Conservation (phyloP, 2,329 filamentous ascomycete genomes). For the Sphaerostilbella broomeana region DNA sequence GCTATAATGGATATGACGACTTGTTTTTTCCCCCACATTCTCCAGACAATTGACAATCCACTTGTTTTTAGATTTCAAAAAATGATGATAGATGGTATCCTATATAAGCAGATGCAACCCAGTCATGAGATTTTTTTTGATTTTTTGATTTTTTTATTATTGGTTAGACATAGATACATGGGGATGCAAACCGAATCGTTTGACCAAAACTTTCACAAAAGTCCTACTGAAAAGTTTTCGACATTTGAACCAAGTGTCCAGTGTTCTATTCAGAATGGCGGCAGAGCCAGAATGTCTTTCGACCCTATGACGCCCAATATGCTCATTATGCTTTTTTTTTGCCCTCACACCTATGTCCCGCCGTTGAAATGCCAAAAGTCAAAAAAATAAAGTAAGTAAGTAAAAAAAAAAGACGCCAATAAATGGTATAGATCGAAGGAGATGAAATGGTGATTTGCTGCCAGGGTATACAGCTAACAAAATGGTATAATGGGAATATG, state of each 20-base stretch:
- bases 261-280: too few relatives aligned
- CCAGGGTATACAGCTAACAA: slow-evolving; percentile 5
- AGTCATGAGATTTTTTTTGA: too few relatives aligned
- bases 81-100: neutral
- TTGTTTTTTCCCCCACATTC: neutral
- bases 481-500: neutral
- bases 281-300: too few relatives aligned
- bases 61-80: neutral
- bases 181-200: too few relatives aligned
- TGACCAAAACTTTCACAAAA: too few relatives aligned
- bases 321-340: slow-evolving; percentile 1
- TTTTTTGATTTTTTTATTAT: neutral
- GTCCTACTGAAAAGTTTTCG: too few relatives aligned
- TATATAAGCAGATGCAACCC: too few relatives aligned
- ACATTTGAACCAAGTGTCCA: too few relatives aligned
- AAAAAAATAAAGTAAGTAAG: neutral
- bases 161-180: neutral
- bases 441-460: too few relatives aligned
- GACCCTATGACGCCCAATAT: slow-evolving; percentile 2
- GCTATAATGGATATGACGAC: neutral
- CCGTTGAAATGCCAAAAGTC: neutral
- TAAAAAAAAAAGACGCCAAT: neutral
- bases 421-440: neutral
- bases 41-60: neutral
- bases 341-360: slow-evolving; percentile 1